These are phyloP conservation scores for Aspergillus affinis DNA, from an alignment of 495 filamentous ascomycete genomes.

Conservation along the genomic window DNA sequence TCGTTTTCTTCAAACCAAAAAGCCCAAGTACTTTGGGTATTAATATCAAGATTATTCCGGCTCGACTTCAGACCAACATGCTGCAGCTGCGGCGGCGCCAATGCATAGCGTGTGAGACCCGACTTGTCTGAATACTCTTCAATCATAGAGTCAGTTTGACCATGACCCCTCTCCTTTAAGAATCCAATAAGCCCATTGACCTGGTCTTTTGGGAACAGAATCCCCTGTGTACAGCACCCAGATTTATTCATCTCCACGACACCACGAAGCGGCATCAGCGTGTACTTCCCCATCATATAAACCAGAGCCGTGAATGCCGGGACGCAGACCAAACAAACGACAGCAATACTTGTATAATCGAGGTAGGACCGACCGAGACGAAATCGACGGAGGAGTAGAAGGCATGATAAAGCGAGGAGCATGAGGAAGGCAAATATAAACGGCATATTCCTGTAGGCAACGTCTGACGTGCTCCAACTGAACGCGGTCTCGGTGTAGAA, in stretches of 20 bases:
- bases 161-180: conserved; percentile 17
- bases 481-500: conserved; percentile 49
- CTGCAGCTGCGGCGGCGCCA: conserved; percentile 35
- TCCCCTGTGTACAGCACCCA: conserved; percentile 48
- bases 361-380: conserved; percentile 24
- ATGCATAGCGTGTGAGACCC: conserved; percentile 27
- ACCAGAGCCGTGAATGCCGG: conserved; percentile 42
- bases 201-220: conserved; percentile 42
- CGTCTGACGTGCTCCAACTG: conserved; percentile 38
- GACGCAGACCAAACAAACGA: conserved; percentile 37
- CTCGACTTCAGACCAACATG: conserved; percentile 35
- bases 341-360: conserved; percentile 32
- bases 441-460: conserved; percentile 39
- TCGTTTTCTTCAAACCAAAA: conserved; percentile 23
- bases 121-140: conserved; percentile 35
- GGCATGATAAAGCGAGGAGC: conserved; percentile 10
- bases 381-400: conserved; percentile 17
- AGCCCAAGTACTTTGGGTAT: conserved; percentile 19
- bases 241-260: conserved; percentile 40
- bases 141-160: conserved; percentile 37
- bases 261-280: conserved; percentile 36
- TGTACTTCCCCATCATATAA: conserved; percentile 48
- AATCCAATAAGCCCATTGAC: conserved; percentile 24
- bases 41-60: conserved; percentile 22
- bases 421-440: conserved; percentile 32